A percentile compares a stretch with the other conserved stretches of the same genome.
Conservation (phyloP, 495 filamentous ascomycete genomes). For the Ascobolus immersus region DNA sequence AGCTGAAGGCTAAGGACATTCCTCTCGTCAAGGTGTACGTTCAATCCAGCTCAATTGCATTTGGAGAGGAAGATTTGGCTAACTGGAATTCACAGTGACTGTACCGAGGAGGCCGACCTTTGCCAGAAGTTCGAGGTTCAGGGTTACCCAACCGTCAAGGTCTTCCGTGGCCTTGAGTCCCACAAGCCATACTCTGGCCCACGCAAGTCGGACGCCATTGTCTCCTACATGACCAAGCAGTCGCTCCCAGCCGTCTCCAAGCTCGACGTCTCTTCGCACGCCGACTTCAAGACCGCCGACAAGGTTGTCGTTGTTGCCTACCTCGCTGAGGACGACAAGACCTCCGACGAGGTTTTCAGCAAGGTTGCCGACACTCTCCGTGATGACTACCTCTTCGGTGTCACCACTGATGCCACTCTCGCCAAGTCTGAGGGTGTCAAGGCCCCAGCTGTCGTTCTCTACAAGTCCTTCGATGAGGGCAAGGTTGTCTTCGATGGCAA, state of each 20-base stretch:
- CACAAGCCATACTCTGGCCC: conserved; percentile 62
- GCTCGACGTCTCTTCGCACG: conserved; percentile 51
- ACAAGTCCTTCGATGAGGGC: conserved; percentile 97
- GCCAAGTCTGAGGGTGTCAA: conserved; percentile 76
- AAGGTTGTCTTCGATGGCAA: conserved; percentile 60
- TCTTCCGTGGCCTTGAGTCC: conserved; percentile 85
- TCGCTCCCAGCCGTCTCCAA: conserved; percentile 73
- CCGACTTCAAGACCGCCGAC: conserved; percentile 92
- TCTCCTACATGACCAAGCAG: conserved; percentile 99
- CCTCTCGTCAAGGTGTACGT: conserved; percentile 52
- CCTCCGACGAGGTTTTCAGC: conserved; percentile 54
- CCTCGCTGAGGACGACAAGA: conserved; percentile 61
- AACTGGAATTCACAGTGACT: conserved; percentile 19
- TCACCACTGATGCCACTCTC: conserved; percentile 53
- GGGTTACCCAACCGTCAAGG: conserved; percentile 93
- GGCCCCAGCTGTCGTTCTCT: conserved; percentile 68
- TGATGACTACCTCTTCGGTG: conserved; percentile 78
- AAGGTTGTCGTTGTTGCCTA: conserved; percentile 89
- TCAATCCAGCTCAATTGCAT: neutral
- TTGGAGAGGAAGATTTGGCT: neutral
- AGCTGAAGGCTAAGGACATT: conserved; percentile 87
- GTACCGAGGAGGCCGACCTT: conserved; percentile 76
- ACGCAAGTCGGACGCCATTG: conserved; percentile 73
- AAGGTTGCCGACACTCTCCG: conserved; percentile 58
- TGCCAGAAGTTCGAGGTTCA: conserved; percentile 77